These are phyloP conservation scores for Pseudogymnoascus sp. DNA, from an alignment of 2,329 filamentous ascomycete species.

Conservation along the genomic window DNA sequence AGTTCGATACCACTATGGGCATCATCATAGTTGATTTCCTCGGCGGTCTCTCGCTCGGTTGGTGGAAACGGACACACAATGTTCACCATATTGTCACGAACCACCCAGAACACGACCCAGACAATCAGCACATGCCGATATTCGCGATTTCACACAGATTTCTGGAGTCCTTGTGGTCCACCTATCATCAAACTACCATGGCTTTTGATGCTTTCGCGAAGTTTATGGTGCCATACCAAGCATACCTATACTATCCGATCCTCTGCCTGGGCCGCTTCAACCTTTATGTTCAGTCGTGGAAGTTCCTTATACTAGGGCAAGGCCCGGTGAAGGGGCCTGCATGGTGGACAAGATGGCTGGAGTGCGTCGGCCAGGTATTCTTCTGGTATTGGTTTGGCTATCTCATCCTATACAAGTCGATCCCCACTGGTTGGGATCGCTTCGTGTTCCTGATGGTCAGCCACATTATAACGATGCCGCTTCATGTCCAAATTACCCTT, in stretches of 20 bases:
- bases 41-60: conserved; percentile 82
- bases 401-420: conserved; percentile 63
- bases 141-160: conserved; percentile 82
- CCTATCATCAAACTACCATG: conserved; percentile 79
- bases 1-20: conserved; percentile 74
- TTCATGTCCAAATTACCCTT: conserved; percentile 85
- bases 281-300: conserved; percentile 74
- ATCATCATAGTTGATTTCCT: conserved; percentile 86
- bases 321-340: conserved; percentile 69
- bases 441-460: conserved; percentile 71
- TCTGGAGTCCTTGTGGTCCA: conserved; percentile 63
- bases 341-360: conserved; percentile 78
- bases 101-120: conserved; percentile 88
- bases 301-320: conserved; percentile 62
- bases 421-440: conserved; percentile 63
- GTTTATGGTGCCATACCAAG: conserved; percentile 63
- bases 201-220: conserved; percentile 68
- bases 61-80: conserved; percentile 97
- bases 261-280: conserved; percentile 81
- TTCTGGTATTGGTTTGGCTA: conserved; percentile 90
- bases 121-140: conserved; percentile 86
- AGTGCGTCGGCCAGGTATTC: conserved; percentile 65
- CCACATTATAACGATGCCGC: conserved; percentile 70
- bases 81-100: conserved; percentile 97
- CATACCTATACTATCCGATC: conserved; percentile 77